Evolutionary conservation across 306 rosid species (phyloP), one percentile per base, ranked within the genome.

Genomic region (Sphenostylis stenocarpa): DNA sequence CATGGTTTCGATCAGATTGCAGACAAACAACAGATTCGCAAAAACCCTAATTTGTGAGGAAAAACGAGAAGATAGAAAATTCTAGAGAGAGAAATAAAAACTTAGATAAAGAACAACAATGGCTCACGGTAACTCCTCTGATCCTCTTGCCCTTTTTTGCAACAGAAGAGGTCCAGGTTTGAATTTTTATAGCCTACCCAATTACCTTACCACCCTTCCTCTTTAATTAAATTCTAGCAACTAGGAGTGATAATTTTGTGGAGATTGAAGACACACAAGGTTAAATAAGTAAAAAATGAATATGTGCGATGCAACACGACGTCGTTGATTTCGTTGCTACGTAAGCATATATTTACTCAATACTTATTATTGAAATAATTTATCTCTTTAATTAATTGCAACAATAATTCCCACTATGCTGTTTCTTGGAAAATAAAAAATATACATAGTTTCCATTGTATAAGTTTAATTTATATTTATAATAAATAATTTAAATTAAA

Each of bases 41-140:
- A 85, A 91, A 92, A 82, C 93, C 96, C 97, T 82, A 82, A 84
- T 70, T 85, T 67, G 70, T 55, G 41, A 83, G 63, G 75, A 49
- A 60, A 57, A 53, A 76, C 19, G 51, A 38, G 73, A 20, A n/a
- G 74, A 66, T 72, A 47, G 80, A 76, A 63, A 75, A 43, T 71
- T 82, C 82, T 79, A 81, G 83, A 83, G 82, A 82, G 79, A 74
- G 81, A 71, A 63, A 57, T n/a, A 34, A 33, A 72, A 9, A 72
- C 13, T 26, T 23, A 7, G 64, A 67, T 67, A 67, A 78, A 83
- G 67, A 75, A 65, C 76, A 49, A 77, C 51, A 11, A 72, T 88
- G 93, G 93, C 87, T 89, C 88, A 92, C 92, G 89, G 96, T 79
- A 89, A 83, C 78, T 86, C 86, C 90, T 84, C 87, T 85, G 94